These are phyloP conservation scores for Psilocybe sp. DNA, from an alignment of 768 basidiomycete genomes.

Conservation along the genomic window DNA sequence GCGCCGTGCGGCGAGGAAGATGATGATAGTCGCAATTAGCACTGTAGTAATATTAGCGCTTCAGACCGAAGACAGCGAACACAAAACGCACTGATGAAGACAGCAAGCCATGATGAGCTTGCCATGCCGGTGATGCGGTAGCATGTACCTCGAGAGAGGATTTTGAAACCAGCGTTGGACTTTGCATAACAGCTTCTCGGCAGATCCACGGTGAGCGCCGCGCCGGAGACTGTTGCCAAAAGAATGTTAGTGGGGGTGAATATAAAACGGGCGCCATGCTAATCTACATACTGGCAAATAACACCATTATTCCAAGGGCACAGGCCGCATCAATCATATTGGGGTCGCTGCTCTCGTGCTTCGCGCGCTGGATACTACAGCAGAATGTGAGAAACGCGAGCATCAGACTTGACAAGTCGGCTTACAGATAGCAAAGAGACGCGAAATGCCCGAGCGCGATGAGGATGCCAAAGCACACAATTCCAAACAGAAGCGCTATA, in stretches of 20 bases:
- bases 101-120: constrained; percentile 23
- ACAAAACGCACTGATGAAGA: constrained; percentile 18
- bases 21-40: constrained; percentile 22
- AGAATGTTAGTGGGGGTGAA: neutral
- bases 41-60: constrained; percentile 13
- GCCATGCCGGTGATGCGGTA: constrained; percentile 26
- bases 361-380: constrained; percentile 22
- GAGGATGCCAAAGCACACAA: constrained; percentile 22
- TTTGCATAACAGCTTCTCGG: constrained; percentile 23
- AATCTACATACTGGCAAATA: constrained; percentile 23
- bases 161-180: constrained; percentile 18
- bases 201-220: constrained; percentile 23
- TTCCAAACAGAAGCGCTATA: constrained; percentile 25
- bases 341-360: constrained; percentile 24
- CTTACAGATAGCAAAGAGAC: constrained; percentile 26
- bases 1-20: constrained; percentile 20
- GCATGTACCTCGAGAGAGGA: constrained; percentile 21
- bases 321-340: constrained; percentile 20
- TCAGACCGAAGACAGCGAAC: neutral
- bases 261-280: no score
- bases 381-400: neutral
- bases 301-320: constrained; percentile 20
- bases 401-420: neutral
- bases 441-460: constrained; percentile 27
- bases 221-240: constrained; percentile 19